Evolutionary conservation across 345 rosid genomes (phyloP).

Genomic region (Syzygium aromaticum): DNA sequence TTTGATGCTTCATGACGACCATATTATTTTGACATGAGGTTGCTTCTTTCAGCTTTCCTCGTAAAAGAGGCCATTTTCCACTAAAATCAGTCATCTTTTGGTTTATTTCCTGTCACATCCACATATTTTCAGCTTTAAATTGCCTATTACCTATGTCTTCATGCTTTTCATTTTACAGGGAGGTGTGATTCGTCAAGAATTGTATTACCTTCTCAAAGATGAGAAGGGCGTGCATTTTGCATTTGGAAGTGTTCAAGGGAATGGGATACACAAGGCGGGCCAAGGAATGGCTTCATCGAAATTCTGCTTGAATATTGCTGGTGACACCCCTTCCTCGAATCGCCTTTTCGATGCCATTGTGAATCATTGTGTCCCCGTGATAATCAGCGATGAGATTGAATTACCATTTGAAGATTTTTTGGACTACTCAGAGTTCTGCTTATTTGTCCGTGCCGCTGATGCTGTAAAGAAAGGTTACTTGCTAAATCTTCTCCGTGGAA

Average conservation of each 20-base stretch:
- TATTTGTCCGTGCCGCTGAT: constrained; percentile 61
- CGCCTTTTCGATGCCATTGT: constrained; percentile 87
- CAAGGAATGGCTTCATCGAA: constrained; percentile 85
- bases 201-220: constrained; percentile 79
- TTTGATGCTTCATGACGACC: not conserved
- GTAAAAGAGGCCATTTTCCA: not conserved
- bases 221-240: constrained; percentile 82
- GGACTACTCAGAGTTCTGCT: constrained; percentile 70
- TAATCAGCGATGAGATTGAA: constrained; percentile 79
- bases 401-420: constrained; percentile 83
- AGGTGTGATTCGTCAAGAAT: constrained; percentile 74
- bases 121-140: not conserved
- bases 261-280: constrained; percentile 58
- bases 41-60: not conserved
- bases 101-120: not conserved
- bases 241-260: constrained; percentile 58
- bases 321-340: constrained; percentile 94
- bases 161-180: constrained; percentile 31
- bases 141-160: not conserved
- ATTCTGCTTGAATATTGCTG: constrained; percentile 86
- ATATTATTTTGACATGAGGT: not conserved
- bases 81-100: not conserved
- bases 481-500: constrained; percentile 54
- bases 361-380: constrained; percentile 85
- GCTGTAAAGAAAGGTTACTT: constrained; percentile 62